Conservation (phyloP, 2,329 filamentous ascomycete genomes). For the Talaromyces islandicus region DNA sequence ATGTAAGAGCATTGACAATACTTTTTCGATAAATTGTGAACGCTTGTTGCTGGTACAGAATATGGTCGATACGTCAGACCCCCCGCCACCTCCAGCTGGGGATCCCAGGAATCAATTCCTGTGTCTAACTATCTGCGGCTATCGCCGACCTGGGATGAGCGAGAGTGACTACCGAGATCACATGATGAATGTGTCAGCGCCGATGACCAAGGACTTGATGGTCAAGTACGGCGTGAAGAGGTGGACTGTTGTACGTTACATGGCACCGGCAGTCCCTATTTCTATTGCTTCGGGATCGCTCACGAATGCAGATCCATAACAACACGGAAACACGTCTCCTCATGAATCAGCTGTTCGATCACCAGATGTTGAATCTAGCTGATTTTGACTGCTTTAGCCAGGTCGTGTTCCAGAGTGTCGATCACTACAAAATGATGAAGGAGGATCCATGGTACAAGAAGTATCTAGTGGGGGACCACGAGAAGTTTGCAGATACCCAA, state of each 20-base stretch:
- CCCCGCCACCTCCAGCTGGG: neutral
- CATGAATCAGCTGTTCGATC: slow-evolving; percentile 40
- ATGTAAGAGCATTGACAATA: neutral
- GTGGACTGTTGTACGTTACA: too few species aligned
- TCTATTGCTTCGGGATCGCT: neutral
- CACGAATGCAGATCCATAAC: slow-evolving; percentile 38
- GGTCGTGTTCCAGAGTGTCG: too few species aligned
- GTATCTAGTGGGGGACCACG: slow-evolving; percentile 40
- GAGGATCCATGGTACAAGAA: slow-evolving; percentile 45
- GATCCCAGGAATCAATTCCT: slow-evolving; percentile 19
- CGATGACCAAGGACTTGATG: slow-evolving; percentile 45
- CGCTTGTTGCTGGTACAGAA: neutral
- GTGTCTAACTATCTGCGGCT: slow-evolving; percentile 47
- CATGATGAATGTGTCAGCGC: slow-evolving; percentile 43
- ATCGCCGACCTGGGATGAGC: slow-evolving; percentile 43
- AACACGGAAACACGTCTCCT: slow-evolving; percentile 26
- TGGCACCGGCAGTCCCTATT: too few species aligned
- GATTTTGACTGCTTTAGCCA: slow-evolving; percentile 48
- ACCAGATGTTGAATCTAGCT: slow-evolving; percentile 43
- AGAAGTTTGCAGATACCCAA: slow-evolving; percentile 48
- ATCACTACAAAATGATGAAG: slow-evolving; percentile 45
- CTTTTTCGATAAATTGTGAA: neutral
- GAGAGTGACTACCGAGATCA: slow-evolving; percentile 44
- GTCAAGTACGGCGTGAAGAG: too few species aligned
- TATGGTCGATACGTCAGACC: neutral